Base-by-base conservation (phyloP, 768 basidiomycete species). In the Pulveroboletus sp. region DNA sequence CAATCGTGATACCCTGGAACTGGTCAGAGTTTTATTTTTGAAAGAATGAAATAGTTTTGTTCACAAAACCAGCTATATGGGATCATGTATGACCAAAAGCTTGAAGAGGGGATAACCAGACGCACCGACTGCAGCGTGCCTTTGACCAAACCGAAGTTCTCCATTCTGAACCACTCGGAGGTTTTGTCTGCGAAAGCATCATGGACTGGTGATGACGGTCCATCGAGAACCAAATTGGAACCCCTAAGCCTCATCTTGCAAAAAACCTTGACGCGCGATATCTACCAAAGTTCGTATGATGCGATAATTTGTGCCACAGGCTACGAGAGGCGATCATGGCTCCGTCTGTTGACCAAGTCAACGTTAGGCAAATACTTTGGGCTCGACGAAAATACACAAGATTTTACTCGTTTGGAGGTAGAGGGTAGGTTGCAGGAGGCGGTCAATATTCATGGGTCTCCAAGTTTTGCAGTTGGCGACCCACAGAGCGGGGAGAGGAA, bases 221-320 rank as follows among this genome's bases (percentile, higher is more conserved):
- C 17, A 33, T 31, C 45, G 44, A 35, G 14, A 19, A 14, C 17
- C 20, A 40, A 29, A 14, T 10, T 19, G 38, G 41, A 40, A 43
- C 25, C 46, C 5, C 61, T 58, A 3, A 48, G 71, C 12, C 59
- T 76, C 36, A 57, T 54, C 19, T 55, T 69, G 29, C 68, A 71
- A 57, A 68, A 75, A 56, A 52, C 69, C 9, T 60, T 75, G 40
- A 69, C 65, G n/a, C 64, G 61, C 11, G 58, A 65, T 13, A 55
- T 65, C 47, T 53, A 58, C 12, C 61, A 69, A 39, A 49, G 56
- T 31, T 59, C 59, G 21, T 81, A 80, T 60, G 76, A 80, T 56
- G 68, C 62, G 23, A 59, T 81, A 56, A 60, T 81, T 43, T 79
- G 75, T 59, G 78, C 77, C 2, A 80, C 79, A 11, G 79, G 79